Base-by-base conservation (phyloP, 306 rosid species). In the Hippophae gyantsensis region DNA sequence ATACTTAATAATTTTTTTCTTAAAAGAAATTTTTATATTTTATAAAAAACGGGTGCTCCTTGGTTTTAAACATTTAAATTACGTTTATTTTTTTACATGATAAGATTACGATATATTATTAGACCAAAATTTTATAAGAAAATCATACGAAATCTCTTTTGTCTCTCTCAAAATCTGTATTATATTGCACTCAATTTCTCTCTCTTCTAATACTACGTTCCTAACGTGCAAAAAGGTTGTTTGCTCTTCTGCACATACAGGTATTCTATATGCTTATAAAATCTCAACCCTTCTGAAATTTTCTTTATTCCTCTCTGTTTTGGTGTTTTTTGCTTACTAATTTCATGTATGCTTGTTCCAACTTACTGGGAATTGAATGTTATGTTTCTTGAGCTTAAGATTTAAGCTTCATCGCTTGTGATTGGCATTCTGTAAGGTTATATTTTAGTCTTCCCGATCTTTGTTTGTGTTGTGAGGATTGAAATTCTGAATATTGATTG, bases 401-500 rank as follows among this genome's bases (percentile, higher is more conserved):
- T 4, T 47, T 13, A 63, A 11, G 63, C 18, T 46, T 46, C 50
- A 11, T 49, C 64, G 74, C 82, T 68, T 41, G 10, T 27, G 48
- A 40, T 55, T 74, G 68, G 63, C 78, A 69, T 72, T 43, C 43
- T 40, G 1, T 12, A 7, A 11, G 12, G 13, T 45, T 48, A 59
- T 44, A 53, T 52, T 10, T 18, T 62, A 49, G 13, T 5, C 4
- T 61, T 49, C 13, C 1, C 59, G 43, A n/a, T n/a, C 42, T 61
- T 63, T 46, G 11, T 5, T n/a, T 61, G 7, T 40, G 57, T 25
- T 64, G 38, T 58, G 12, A 53, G 55, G 64, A 18, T 60, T 23
- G 14, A 13, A 52, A 14, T 57, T 67, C 62, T 72, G 42, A 59
- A 59, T 74, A 68, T 48, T 73, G 70, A 78, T 65, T 76, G 66